Percentiles rank a stretch among this genome's conserved stretches.
Evolutionary conservation across 1,139 yeast genomes (phyloP).

Genomic region (Scheffersomyces insectosa): DNA sequence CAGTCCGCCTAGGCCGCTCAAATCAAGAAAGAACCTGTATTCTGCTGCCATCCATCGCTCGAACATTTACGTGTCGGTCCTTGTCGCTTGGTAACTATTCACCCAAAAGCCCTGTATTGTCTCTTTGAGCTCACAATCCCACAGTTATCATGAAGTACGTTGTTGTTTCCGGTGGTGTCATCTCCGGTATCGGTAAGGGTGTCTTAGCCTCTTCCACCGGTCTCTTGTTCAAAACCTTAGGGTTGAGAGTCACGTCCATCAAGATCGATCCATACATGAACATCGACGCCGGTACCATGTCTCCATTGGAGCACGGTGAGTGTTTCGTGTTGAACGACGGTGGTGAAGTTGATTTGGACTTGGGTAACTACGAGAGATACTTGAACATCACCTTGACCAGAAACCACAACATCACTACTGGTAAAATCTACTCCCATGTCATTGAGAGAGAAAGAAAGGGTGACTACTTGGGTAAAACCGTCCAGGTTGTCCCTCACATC

Average conservation of each 20-base stretch:
- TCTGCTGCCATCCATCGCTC: no score
- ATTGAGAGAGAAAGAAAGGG: slow-evolving; percentile 95
- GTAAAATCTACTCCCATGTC: slow-evolving; percentile 92
- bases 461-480: slow-evolving; percentile 98
- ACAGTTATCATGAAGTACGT: slow-evolving; percentile 81
- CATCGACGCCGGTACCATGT: slow-evolving; percentile 99
- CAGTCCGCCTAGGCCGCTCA: no score
- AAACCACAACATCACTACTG: slow-evolving; percentile 97
- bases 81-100: no score
- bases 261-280: slow-evolving; percentile 99
- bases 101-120: background rate
- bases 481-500: slow-evolving; percentile 97
- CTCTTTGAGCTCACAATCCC: background rate
- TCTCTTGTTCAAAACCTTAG: slow-evolving; percentile 86
- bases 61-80: no score
- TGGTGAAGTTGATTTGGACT: slow-evolving; percentile 96
- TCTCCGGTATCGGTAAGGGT: slow-evolving; percentile 98
- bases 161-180: slow-evolving; percentile 98
- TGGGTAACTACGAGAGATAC: slow-evolving; percentile 97
- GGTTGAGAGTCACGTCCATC: slow-evolving; percentile 93
- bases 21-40: no score
- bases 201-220: slow-evolving; percentile 97
- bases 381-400: slow-evolving; percentile 87
- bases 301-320: slow-evolving; percentile 98
- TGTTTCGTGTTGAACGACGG: slow-evolving; percentile 98